phyloP scores from a whole-genome alignment of 805 yeast species.

The Sugiyamaella americana region DNA sequence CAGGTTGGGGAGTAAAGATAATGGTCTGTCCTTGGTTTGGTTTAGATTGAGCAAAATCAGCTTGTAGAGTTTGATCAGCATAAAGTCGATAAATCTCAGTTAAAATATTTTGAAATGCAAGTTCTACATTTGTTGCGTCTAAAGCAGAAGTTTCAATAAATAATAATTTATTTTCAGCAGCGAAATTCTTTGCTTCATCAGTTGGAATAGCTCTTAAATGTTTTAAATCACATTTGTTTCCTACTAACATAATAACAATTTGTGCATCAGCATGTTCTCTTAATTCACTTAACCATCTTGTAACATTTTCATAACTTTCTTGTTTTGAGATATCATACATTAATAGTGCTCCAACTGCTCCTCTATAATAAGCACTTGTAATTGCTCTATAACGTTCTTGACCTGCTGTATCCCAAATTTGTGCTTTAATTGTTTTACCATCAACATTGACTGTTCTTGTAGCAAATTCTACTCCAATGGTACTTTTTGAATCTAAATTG shows the following conservation, averaged over 20 bases:
- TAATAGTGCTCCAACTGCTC: conserved; percentile 95
- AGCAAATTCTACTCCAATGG: conserved; percentile 98
- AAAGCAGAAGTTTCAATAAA: conserved; percentile 93
- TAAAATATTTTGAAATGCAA: conserved; percentile 86
- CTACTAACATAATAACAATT: conserved; percentile 92
- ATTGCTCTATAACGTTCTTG: conserved; percentile 98
- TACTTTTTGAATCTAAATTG: conserved; percentile 86
- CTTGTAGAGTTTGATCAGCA: conserved; percentile 88
- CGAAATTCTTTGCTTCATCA: conserved; percentile 93
- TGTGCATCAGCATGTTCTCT: conserved; percentile 96
- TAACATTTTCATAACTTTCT: conserved; percentile 82
- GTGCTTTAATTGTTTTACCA: conserved; percentile 93
- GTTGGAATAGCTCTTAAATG: conserved; percentile 96
- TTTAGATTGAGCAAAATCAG: conserved; percentile 53
- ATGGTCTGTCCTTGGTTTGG: conserved; percentile 87
- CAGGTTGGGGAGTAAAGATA: conserved; percentile 88
- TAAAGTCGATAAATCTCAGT: conserved; percentile 93
- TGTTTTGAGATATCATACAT: conserved; percentile 95
- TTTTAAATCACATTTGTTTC: conserved; percentile 91
- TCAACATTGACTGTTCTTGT: conserved; percentile 92
- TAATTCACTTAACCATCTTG: conserved; percentile 89
- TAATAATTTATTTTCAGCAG: conserved; percentile 80
- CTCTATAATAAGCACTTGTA: conserved; percentile 94
- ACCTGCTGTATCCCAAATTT: conserved; percentile 99
- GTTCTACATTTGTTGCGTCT: conserved; percentile 89